Evolutionary conservation across 225 moss, liverwort and hornwort genomes (phyloP).

Genomic region (Straminergon stramineum): DNA sequence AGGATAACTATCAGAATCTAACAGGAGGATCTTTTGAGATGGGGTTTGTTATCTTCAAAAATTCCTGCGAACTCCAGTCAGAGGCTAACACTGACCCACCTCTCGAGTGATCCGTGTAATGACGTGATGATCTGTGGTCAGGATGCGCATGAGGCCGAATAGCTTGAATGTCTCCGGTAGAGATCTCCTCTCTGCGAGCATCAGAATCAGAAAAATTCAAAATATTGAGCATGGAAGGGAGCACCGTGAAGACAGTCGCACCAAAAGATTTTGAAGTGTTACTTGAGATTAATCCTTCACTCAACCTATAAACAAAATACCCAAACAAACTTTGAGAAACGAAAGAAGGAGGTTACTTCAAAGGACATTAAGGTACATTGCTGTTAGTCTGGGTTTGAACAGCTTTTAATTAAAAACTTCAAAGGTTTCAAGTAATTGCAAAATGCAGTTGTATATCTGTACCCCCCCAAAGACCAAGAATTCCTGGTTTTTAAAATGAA

Average conservation of each 20-base stretch:
- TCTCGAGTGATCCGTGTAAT: conserved; percentile 72
- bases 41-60: neutral
- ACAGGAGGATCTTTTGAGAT: neutral
- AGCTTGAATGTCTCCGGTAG: conserved; percentile 73
- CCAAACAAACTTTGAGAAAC: neutral
- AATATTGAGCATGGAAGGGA: neutral
- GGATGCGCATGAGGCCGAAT: conserved; percentile 58
- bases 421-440: neutral
- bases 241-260: neutral
- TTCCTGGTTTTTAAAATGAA: neutral
- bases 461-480: neutral
- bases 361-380: neutral
- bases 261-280: neutral
- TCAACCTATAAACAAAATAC: neutral
- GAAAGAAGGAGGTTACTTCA: neutral
- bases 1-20: neutral
- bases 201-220: neutral
- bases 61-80: neutral
- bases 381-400: neutral
- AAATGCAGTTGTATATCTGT: neutral
- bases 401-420: neutral
- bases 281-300: neutral
- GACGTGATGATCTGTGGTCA: conserved; percentile 63
- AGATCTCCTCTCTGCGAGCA: conserved; percentile 40
- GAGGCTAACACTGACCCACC: conserved; percentile 16